phyloP scores from a whole-genome alignment of 2,329 filamentous ascomycete genomes.

The Fusarium sp. region DNA sequence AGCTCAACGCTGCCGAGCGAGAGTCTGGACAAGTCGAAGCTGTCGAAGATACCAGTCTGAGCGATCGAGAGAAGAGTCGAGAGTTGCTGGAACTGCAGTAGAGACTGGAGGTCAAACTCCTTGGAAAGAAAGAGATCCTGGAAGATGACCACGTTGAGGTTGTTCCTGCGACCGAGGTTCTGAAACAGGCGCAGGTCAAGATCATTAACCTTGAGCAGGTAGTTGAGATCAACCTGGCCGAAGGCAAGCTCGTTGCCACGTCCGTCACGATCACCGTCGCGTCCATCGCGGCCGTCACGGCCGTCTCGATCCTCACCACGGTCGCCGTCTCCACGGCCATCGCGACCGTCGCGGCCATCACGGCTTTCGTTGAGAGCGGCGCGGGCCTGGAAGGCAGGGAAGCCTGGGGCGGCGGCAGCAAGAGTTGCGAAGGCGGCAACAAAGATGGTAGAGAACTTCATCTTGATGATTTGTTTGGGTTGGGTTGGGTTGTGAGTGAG shows the following conservation, averaged over 20 bases:
- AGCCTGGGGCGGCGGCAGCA: constrained; percentile 54
- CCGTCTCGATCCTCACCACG: background rate
- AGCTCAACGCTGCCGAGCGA: constrained; percentile 43
- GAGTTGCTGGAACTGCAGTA: constrained; percentile 54
- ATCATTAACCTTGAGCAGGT: constrained; percentile 57
- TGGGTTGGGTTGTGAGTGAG: background rate
- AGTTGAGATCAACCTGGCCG: constrained; percentile 53
- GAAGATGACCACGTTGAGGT: constrained; percentile 56
- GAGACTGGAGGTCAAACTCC: constrained; percentile 52
- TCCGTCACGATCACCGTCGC: constrained; percentile 48
- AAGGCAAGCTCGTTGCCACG: constrained; percentile 54
- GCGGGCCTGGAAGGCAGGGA: constrained; percentile 32
- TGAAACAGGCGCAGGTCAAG: constrained; percentile 56
- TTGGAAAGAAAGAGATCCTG: constrained; percentile 52
- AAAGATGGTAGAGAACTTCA: constrained; percentile 59
- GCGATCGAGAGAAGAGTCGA: constrained; percentile 50
- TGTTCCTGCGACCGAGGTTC: constrained; percentile 51
- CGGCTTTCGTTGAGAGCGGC: constrained; percentile 22
- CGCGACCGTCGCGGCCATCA: background rate
- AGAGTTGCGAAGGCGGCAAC: constrained; percentile 55
- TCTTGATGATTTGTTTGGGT: constrained; percentile 48
- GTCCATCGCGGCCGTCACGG: constrained; percentile 43
- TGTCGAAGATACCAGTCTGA: constrained; percentile 44
- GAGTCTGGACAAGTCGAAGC: constrained; percentile 42
- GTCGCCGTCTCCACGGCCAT: background rate